These are phyloP conservation scores for Tuber aestivum DNA, from an alignment of 495 filamentous ascomycete species.

Conservation along the genomic window DNA sequence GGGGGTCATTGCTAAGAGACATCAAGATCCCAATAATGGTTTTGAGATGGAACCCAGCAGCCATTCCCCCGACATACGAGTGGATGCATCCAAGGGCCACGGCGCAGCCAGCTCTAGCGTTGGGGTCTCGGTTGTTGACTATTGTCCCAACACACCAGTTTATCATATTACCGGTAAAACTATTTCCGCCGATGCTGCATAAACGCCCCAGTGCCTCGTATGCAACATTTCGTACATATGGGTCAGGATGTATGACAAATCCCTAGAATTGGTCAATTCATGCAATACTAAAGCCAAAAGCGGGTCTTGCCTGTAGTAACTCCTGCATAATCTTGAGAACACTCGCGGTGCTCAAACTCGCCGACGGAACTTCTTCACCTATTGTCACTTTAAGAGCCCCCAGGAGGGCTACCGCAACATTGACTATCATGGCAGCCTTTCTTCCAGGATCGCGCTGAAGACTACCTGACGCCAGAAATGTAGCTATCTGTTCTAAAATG, in stretches of 20 bases:
- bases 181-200: slow-evolving; percentile 80
- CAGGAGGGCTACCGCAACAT: slow-evolving; percentile 75
- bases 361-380: slow-evolving; percentile 64
- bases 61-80: slow-evolving; percentile 94
- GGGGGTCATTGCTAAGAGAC: slow-evolving; percentile 93
- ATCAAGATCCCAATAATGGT: slow-evolving; percentile 91
- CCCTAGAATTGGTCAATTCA: slow-evolving; percentile 45
- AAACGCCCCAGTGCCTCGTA: slow-evolving; percentile 84
- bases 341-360: slow-evolving; percentile 64
- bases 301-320: slow-evolving; percentile 56
- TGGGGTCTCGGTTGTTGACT: slow-evolving; percentile 85
- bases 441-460: slow-evolving; percentile 82
- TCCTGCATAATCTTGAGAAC: slow-evolving; percentile 87
- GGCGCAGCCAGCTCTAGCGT: slow-evolving; percentile 86
- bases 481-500: slow-evolving; percentile 84
- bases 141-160: slow-evolving; percentile 91
- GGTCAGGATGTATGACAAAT: slow-evolving; percentile 74
- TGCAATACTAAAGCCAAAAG: neutral
- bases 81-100: slow-evolving; percentile 91
- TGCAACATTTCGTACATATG: slow-evolving; percentile 76
- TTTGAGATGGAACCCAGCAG: slow-evolving; percentile 92
- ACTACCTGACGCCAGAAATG: slow-evolving; percentile 68
- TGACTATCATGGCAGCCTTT: slow-evolving; percentile 83
- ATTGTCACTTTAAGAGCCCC: slow-evolving; percentile 75
- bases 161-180: slow-evolving; percentile 80